These are phyloP conservation scores for Protoeuglena noctilucae DNA, from an alignment of 139 green algal species.

Conservation along the genomic window DNA sequence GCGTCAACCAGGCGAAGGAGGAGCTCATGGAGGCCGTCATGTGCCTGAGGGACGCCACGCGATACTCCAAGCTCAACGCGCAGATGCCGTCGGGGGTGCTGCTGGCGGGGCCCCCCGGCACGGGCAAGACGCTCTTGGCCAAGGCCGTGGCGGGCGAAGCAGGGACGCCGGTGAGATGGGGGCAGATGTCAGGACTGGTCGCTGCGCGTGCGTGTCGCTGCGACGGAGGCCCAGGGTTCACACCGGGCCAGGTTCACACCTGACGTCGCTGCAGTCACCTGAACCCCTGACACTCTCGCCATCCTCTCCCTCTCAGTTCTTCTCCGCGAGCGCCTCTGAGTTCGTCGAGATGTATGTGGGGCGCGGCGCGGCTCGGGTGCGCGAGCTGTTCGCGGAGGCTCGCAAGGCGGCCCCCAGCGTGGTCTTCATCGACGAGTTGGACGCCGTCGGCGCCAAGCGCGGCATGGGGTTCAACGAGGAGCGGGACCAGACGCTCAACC, in stretches of 20 bases:
- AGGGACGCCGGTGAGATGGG: too few species aligned
- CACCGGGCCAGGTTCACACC: too few species aligned
- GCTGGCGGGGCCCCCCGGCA: constrained; percentile 61
- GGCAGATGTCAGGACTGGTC: too few species aligned
- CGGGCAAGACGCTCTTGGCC: constrained; percentile 63
- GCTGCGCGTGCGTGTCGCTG: too few species aligned
- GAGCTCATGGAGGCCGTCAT: constrained; percentile 54
- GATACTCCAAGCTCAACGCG: constrained; percentile 32
- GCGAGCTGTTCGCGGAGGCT: constrained; percentile 83
- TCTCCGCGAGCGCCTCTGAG: constrained; percentile 76
- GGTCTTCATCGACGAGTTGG: constrained; percentile 98
- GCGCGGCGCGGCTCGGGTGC: constrained; percentile 69
- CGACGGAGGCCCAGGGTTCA: too few species aligned
- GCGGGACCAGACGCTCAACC: constrained; percentile 80
- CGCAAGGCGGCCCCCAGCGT: constrained; percentile 62
- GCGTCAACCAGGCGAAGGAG: constrained; percentile 67
- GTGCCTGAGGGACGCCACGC: constrained; percentile 26
- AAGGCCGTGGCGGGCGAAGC: constrained; percentile 79
- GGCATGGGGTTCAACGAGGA: constrained; percentile 87
- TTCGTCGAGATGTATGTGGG: constrained; percentile 99
- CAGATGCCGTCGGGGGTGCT: constrained; percentile 56
- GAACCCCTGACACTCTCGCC: too few species aligned
- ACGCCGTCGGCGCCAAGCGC: constrained; percentile 67
- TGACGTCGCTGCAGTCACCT: too few species aligned
- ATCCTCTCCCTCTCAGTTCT: too few species aligned